Conservation (phyloP, 1,284 basidiomycete genomes). For the Austroboletus novae-zelandiae region DNA sequence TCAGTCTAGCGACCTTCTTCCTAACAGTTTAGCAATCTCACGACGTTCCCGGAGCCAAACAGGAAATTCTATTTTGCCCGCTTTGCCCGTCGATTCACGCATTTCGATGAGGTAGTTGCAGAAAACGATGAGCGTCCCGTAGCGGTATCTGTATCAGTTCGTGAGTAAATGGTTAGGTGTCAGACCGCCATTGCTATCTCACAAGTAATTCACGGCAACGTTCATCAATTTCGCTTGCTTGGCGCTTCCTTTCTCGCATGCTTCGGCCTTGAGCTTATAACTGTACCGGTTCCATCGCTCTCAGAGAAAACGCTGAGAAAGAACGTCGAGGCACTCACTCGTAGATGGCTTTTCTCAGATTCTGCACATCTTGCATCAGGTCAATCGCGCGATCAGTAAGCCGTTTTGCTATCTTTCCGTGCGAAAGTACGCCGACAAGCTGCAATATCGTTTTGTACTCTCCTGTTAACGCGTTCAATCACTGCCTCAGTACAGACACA, state of each 20-base stretch:
- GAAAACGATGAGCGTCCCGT: conserved; percentile 92
- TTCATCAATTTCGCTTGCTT: conserved; percentile 76
- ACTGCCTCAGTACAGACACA: background rate
- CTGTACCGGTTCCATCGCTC: conserved; percentile 38
- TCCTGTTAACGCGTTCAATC: conserved; percentile 45
- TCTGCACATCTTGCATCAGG: conserved; percentile 92
- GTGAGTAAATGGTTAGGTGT: conserved; percentile 2
- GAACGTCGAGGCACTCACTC: conserved; percentile 52
- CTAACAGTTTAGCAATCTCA: conserved; percentile 81
- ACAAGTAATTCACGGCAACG: conserved; percentile 86
- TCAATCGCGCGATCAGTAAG: conserved; percentile 89
- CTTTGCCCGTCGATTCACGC: conserved; percentile 42
- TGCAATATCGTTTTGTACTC: conserved; percentile 98
- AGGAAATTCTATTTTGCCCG: conserved; percentile 62
- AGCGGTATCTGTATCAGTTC: conserved; percentile 58
- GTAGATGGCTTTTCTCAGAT: conserved; percentile 88
- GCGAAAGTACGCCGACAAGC: conserved; percentile 85
- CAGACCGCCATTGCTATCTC: conserved; percentile 26
- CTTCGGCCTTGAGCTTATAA: conserved; percentile 88
- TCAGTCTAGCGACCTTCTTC: conserved; percentile 71
- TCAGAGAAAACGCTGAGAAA: background rate
- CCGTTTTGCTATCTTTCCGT: conserved; percentile 91
- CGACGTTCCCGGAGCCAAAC: conserved; percentile 80
- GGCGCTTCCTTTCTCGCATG: conserved; percentile 72
- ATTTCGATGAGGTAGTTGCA: conserved; percentile 93